Base-by-base conservation (phyloP, 1,284 basidiomycete species). In the Mycena sp. region DNA sequence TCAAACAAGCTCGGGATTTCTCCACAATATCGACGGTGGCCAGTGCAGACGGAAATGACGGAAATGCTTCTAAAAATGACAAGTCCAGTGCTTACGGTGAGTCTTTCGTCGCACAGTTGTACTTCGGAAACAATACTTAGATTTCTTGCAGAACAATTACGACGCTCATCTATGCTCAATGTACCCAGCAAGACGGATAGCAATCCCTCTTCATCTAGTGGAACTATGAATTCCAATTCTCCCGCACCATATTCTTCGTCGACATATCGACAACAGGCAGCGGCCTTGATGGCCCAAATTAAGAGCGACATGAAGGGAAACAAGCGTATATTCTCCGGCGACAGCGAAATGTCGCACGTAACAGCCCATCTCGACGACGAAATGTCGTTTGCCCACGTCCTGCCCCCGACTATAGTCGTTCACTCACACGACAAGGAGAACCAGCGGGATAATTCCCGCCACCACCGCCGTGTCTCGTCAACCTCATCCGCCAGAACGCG, bases 211-310 rank as follows among this genome's bases (percentile, higher is more conserved):
- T 77, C 79, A 46, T 75, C 79, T 57, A 75, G 78, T 52, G 78
- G 77, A 34, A 78, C 81, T 18, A 68, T 78, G 14, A 75, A 72
- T 55, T 80, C 81, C 41, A 79, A 72, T 52, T 80, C 81, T 38
- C 78, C 74, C 65, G 62, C 20, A 77, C 78, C 82, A 76, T 88
- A 88, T 70, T 90, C 90, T 0, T 91, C 92, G 20, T 82, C 89
- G 39, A 88, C 86, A 14, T 93, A 94, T 78, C 87, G 94, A 50
- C 85, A 89, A 75, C 90, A 94, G 75, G 95, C 93, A 5, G 93
- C 89, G 14, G 89, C 87, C 50, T 82, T 96, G 60, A 95, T 96
- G 93, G 92, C 91, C 20, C 93, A 94, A 74, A 95, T 96, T 73
- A 92, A 93, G 80, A 86, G 85, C 68, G 92, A 94, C 75, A 88